A percentile compares a stretch with the other conserved stretches of the same genome.
Evolutionary conservation across 768 basidiomycete species (phyloP).

Genomic region (Cytidiella melzeri): DNA sequence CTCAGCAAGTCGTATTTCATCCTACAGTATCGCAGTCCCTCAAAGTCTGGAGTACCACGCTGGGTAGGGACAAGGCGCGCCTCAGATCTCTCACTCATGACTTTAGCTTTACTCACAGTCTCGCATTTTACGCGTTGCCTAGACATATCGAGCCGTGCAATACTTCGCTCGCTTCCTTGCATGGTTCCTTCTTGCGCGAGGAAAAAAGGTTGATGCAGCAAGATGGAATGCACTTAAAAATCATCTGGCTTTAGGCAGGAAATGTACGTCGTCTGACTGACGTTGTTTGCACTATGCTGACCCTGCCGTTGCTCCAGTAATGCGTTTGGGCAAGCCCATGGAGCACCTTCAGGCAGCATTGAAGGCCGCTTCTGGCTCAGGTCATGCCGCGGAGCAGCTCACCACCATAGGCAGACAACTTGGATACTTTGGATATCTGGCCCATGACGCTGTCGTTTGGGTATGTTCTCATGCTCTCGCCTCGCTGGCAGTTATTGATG

Average conservation of each 20-base stretch:
- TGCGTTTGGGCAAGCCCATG: slow-evolving; percentile 89
- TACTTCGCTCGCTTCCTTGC: slow-evolving; percentile 87
- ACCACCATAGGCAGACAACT: slow-evolving; percentile 79
- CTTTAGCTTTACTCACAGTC: background rate
- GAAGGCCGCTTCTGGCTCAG: slow-evolving; percentile 51
- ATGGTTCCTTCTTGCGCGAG: slow-evolving; percentile 70
- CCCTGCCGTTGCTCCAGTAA: slow-evolving; percentile 43
- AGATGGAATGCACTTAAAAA: slow-evolving; percentile 82
- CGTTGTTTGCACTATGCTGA: background rate
- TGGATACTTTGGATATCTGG: slow-evolving; percentile 82
- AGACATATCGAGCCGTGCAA: slow-evolving; percentile 89
- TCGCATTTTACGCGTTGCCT: slow-evolving; percentile 1
- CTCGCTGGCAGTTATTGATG: background rate
- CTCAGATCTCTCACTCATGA: background rate
- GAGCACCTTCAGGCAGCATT: slow-evolving; percentile 92
- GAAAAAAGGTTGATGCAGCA: slow-evolving; percentile 62
- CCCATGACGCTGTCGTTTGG: slow-evolving; percentile 82
- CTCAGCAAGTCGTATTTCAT: slow-evolving; percentile 80
- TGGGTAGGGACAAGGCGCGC: slow-evolving; percentile 86
- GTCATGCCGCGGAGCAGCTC: slow-evolving; percentile 63
- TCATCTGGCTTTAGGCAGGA: slow-evolving; percentile 79
- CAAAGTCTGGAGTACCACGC: slow-evolving; percentile 72
- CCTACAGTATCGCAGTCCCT: slow-evolving; percentile 71
- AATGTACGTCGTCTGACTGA: slow-evolving; percentile 43
- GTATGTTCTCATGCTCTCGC: slow-evolving; percentile 36